Percentiles rank a stretch among this genome's conserved stretches.
These are phyloP conservation scores for Pichia paraexigua DNA, from an alignment of 805 yeast species.

Conservation along the genomic window DNA sequence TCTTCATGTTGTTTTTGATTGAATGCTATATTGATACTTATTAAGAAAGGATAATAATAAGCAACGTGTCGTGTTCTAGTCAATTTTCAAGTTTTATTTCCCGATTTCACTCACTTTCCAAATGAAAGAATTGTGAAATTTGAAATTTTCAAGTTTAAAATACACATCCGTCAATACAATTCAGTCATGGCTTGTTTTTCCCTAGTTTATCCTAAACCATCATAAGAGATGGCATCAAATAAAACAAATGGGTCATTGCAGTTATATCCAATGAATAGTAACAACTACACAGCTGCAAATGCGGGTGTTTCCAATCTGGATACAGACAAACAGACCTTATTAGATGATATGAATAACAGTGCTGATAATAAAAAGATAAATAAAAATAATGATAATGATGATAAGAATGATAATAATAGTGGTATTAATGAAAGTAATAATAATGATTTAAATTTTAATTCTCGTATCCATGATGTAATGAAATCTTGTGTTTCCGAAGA, in stretches of 20 bases:
- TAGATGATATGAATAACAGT: background rate
- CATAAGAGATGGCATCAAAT: conserved; percentile 15
- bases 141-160: too few species aligned
- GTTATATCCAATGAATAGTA: conserved; percentile 28
- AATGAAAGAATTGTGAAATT: background rate
- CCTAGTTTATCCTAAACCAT: background rate
- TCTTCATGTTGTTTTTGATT: background rate
- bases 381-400: background rate
- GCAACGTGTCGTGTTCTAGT: background rate
- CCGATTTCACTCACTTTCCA: background rate
- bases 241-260: conserved; percentile 15
- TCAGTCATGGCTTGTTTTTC: background rate
- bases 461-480: background rate
- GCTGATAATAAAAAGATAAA: background rate
- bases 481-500: background rate
- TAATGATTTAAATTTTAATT: background rate
- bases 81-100: background rate
- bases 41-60: background rate
- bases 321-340: background rate
- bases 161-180: background rate
- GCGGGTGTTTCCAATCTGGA: conserved; percentile 19
- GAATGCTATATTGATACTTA: background rate
- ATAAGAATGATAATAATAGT: background rate
- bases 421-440: background rate
- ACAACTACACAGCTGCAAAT: conserved; percentile 25